Conservation (phyloP, 1,139 yeast genomes). For the Blastobotrys ciferrii region DNA sequence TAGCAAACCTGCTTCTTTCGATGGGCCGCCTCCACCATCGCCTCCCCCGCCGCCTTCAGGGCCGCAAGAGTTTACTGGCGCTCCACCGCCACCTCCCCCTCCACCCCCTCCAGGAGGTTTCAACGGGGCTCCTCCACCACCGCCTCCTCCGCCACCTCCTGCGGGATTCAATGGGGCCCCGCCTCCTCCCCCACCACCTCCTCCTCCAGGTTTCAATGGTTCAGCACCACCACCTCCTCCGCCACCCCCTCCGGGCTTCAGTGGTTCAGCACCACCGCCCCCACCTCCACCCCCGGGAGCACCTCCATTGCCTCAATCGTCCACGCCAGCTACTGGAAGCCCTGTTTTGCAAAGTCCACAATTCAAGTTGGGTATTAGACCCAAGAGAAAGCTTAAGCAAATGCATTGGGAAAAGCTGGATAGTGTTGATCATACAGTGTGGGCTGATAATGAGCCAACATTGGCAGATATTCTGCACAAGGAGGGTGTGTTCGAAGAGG, state of each 20-base stretch:
- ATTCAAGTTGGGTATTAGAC: constrained; percentile 39
- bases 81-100: constrained; percentile 38
- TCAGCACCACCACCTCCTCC: constrained; percentile 41
- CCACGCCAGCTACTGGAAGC: constrained; percentile 36
- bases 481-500: constrained; percentile 73
- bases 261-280: constrained; percentile 32
- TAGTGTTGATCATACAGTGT: constrained; percentile 67
- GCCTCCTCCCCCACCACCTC: constrained; percentile 29
- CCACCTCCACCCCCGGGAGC: constrained; percentile 30
- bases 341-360: constrained; percentile 26
- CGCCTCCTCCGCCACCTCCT: constrained; percentile 38
- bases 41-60: constrained; percentile 24
- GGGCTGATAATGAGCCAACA: constrained; percentile 57
- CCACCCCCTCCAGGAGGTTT: constrained; percentile 31
- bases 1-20: constrained; percentile 8
- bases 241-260: constrained; percentile 37
- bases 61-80: constrained; percentile 16
- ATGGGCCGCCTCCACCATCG: constrained; percentile 27
- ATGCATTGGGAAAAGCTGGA: constrained; percentile 91
- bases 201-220: constrained; percentile 18
- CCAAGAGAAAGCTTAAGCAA: constrained; percentile 73
- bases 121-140: constrained; percentile 31
- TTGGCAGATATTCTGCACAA: constrained; percentile 56
- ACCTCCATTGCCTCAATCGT: constrained; percentile 21
- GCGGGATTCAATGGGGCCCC: constrained; percentile 27